phyloP scores from a whole-genome alignment of 208 protist genomes.

The Trypanosoma congolense region DNA sequence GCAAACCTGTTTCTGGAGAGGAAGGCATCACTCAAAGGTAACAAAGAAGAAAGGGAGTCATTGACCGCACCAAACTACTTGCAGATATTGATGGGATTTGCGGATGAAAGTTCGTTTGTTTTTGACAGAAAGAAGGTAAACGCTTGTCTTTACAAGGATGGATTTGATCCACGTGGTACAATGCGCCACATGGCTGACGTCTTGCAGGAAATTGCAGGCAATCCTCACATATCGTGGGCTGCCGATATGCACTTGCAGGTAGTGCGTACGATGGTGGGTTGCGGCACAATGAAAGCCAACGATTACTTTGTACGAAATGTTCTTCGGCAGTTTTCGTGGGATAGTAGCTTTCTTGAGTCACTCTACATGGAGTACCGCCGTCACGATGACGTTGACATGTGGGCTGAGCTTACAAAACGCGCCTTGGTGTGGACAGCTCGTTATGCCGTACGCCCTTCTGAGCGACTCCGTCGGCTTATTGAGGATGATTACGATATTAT shows the following conservation, averaged over 20 bases:
- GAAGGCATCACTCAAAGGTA: slow-evolving; percentile 28
- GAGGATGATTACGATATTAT: slow-evolving; percentile 90
- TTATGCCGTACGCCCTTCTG: slow-evolving; percentile 76
- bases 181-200: slow-evolving; percentile 42
- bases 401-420: slow-evolving; percentile 87
- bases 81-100: slow-evolving; percentile 67
- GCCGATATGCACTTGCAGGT: slow-evolving; percentile 86
- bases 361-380: slow-evolving; percentile 87
- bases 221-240: slow-evolving; percentile 75
- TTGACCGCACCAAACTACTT: slow-evolving; percentile 73
- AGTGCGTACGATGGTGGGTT: slow-evolving; percentile 65
- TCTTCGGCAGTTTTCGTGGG: slow-evolving; percentile 80
- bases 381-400: slow-evolving; percentile 74
- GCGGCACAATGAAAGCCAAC: slow-evolving; percentile 87
- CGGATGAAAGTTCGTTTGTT: slow-evolving; percentile 64
- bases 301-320: slow-evolving; percentile 90
- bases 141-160: slow-evolving; percentile 36
- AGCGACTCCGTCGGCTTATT: slow-evolving; percentile 71
- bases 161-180: slow-evolving; percentile 47
- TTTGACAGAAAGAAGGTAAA: slow-evolving; percentile 29
- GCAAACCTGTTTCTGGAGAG: slow-evolving; percentile 57
- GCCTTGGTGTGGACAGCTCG: slow-evolving; percentile 86
- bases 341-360: slow-evolving; percentile 66
- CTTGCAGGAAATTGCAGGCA: slow-evolving; percentile 63
- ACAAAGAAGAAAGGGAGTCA: slow-evolving; percentile 32